Percentiles rank a stretch among this genome's conserved stretches.
Evolutionary conservation across 345 rosid genomes (phyloP).

Genomic region (Syzygium grande): DNA sequence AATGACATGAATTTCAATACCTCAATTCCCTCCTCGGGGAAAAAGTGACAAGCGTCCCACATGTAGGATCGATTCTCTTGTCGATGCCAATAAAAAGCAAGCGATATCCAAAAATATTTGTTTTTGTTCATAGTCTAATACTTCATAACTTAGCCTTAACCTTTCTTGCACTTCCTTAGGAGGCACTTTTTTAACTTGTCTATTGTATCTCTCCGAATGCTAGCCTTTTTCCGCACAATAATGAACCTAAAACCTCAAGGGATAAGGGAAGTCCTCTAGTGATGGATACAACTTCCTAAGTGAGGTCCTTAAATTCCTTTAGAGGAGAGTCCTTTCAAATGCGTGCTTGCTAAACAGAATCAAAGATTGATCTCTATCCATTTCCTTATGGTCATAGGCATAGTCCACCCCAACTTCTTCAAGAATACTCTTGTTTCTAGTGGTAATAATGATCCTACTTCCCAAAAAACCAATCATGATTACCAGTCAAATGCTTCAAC

Average conservation of each 20-base stretch:
- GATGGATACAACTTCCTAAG: accelerated
- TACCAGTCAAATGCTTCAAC: not conserved
- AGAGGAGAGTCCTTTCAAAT: accelerated
- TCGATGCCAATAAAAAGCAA: not conserved
- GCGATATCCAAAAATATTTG: not conserved
- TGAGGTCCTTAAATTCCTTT: accelerated
- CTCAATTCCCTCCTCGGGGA: not conserved
- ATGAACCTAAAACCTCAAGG: accelerated
- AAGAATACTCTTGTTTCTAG: not conserved
- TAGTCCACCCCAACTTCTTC: accelerated
- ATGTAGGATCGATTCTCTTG: not conserved
- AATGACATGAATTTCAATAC: not conserved
- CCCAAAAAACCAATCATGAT: not conserved
- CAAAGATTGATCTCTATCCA: accelerated
- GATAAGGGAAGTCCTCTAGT: accelerated
- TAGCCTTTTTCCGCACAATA: accelerated
- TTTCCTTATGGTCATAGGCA: accelerated
- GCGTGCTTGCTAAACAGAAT: not conserved
- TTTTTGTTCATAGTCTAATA: accelerated
- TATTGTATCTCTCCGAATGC: not conserved
- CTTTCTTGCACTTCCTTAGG: accelerated
- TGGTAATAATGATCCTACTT: not conserved
- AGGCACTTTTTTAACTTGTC: not conserved
- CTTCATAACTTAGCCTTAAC: accelerated
- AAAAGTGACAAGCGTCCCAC: not conserved